A percentile compares a stretch with the other conserved stretches of the same genome.
phyloP scores from a whole-genome alignment of 345 rosid species.

The Ceriops tagal region DNA sequence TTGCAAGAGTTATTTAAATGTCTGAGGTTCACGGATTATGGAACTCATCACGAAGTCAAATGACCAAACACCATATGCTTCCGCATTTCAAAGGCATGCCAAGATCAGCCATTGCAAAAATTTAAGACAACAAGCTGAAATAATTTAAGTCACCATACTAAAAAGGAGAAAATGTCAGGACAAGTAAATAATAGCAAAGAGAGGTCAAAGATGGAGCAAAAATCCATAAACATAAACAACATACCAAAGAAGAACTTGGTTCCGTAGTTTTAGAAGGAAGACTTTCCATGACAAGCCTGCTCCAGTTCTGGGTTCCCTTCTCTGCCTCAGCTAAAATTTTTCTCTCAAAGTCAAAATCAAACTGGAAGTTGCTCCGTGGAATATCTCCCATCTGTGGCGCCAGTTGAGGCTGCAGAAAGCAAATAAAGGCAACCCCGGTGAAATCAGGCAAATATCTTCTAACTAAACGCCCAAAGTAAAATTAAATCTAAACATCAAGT shows the following conservation, averaged over 20 bases:
- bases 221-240: not conserved
- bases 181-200: no score
- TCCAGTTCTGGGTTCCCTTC: slow-evolving; percentile 69
- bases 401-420: slow-evolving; percentile 61
- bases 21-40: not conserved
- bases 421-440: not conserved
- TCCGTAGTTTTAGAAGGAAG: slow-evolving; percentile 48
- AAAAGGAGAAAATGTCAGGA: no score
- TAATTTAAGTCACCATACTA: no score
- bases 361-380: slow-evolving; percentile 72
- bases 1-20: no score
- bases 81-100: no score
- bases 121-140: no score
- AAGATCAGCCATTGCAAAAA: no score
- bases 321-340: slow-evolving; percentile 68
- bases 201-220: not conserved
- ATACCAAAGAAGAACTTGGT: slow-evolving; percentile 47
- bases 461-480: not conserved
- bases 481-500: not conserved
- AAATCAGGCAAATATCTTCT: not conserved
- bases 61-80: not conserved
- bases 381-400: slow-evolving; percentile 54
- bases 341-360: slow-evolving; percentile 69
- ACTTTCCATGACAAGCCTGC: slow-evolving; percentile 59
- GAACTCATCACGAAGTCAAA: not conserved